Evolutionary conservation across 805 yeast species (phyloP).

Genomic region (Candida ipomoeae): DNA sequence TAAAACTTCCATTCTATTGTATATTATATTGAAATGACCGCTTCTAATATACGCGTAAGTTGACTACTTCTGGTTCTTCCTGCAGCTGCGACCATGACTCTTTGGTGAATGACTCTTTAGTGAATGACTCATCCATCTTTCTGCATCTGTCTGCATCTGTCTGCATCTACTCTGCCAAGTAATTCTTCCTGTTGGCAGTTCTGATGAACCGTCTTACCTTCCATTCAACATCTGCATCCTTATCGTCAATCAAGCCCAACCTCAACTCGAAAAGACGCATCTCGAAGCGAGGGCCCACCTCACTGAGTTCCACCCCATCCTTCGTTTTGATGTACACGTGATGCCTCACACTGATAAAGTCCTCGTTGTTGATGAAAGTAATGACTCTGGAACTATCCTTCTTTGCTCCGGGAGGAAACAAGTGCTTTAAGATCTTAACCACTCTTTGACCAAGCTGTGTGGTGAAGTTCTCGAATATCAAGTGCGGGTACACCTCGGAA

Average conservation of each 20-base stretch:
- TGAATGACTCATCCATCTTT: no score
- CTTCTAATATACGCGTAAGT: neutral
- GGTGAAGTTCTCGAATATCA: constrained; percentile 86
- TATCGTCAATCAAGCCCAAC: constrained; percentile 88
- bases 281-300: constrained; percentile 97
- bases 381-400: constrained; percentile 87
- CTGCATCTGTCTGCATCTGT: no score
- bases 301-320: constrained; percentile 87
- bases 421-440: constrained; percentile 72
- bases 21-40: constrained; percentile 1
- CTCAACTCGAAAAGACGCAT: constrained; percentile 87
- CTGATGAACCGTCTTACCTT: constrained; percentile 86
- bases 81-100: no score
- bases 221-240: constrained; percentile 99
- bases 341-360: constrained; percentile 90
- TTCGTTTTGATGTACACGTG: constrained; percentile 89
- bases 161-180: constrained; percentile 41
- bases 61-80: no score
- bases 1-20: constrained; percentile 2
- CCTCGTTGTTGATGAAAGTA: constrained; percentile 85
- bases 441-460: constrained; percentile 80
- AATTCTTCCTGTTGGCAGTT: constrained; percentile 93
- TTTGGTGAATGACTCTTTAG: no score
- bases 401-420: constrained; percentile 97
- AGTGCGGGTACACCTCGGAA: constrained; percentile 89